Evolutionary conservation across 305 asterid species (phyloP), one percentile per base, ranked within the genome.

Genomic region (Caryopteris hybrid): DNA sequence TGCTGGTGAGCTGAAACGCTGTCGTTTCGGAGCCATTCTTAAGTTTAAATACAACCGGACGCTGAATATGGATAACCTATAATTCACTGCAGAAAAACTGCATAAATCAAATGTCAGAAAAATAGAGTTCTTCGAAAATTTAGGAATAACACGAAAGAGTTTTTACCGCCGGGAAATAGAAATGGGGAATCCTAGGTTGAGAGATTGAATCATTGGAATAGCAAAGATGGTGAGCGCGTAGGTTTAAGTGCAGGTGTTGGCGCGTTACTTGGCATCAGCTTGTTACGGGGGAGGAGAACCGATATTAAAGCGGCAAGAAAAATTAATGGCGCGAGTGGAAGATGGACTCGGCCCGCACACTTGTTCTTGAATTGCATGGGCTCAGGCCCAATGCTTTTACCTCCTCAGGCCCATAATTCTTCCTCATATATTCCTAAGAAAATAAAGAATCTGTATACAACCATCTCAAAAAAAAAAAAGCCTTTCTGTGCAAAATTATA

Each of bases 21-120:
- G 76, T 50, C 80, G 80, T 34, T 68, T 74, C 34, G 91, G 70
- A 23, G 81, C 78, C 96, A 87, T 88, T 75, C 25, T 64, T 5
- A 74, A 70, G 68, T 47, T 81, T 64, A 71, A 51, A 68, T 36
- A 58, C 72, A 64, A 45, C n/a, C 62, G 63, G 39, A 27, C 39
- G 34, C 31, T 27, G 67, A 73, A 64, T 67, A 62, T 75, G 39
- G 81, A 74, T 64, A 57, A 53, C 77, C 80, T 78, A 63, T 57
- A 70, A 57, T 46, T 75, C 72, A 74, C 84, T 68, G 90, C 85
- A 78, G 23, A 46, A 29, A 61, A 63, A 51, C 85, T 82, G 83
- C 67, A 47, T 68, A 63, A 59, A 27, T 22, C 29, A 53, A 70
- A 74, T n/a, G 69, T 69, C 43, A 65, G 68, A 36, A 12, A 64